Evolutionary conservation across 495 filamentous ascomycete genomes (phyloP).

Genomic region (Penicillium steckii): DNA sequence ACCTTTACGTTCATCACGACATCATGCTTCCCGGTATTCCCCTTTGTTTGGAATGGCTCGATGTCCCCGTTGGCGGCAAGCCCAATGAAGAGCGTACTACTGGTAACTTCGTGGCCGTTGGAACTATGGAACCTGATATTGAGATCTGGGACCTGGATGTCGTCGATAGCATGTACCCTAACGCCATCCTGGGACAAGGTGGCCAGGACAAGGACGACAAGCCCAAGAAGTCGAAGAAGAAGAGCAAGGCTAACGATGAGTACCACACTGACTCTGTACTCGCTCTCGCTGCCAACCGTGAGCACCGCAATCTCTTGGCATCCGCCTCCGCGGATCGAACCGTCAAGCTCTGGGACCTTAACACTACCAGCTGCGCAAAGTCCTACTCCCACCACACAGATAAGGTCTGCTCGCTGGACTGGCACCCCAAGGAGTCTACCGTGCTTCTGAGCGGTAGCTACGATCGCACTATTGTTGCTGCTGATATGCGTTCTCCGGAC

Average conservation of each 20-base stretch:
- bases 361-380: conserved; percentile 86
- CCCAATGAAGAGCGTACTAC: conserved; percentile 48
- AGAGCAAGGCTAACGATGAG: conserved; percentile 82
- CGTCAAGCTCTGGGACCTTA: conserved; percentile 95
- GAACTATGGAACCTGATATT: conserved; percentile 97
- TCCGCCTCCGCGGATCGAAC: conserved; percentile 96
- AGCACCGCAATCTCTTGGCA: conserved; percentile 92
- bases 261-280: conserved; percentile 95
- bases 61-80: conserved; percentile 80
- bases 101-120: conserved; percentile 90
- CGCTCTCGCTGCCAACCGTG: conserved; percentile 84
- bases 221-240: conserved; percentile 73
- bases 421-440: conserved; percentile 85
- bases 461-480: conserved; percentile 85
- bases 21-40: conserved; percentile 99
- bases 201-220: conserved; percentile 50
- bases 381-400: conserved; percentile 90
- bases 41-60: conserved; percentile 92
- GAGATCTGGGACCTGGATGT: conserved; percentile 97
- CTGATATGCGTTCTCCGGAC: conserved; percentile 90
- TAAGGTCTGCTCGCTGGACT: conserved; percentile 93
- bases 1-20: conserved; percentile 98
- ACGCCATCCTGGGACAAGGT: conserved; percentile 90
- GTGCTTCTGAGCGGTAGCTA: conserved; percentile 90
- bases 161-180: conserved; percentile 95